Percentiles rank a stretch among this genome's conserved stretches.
phyloP scores from a whole-genome alignment of 805 yeast species.

The Starmerella tilneyi region DNA sequence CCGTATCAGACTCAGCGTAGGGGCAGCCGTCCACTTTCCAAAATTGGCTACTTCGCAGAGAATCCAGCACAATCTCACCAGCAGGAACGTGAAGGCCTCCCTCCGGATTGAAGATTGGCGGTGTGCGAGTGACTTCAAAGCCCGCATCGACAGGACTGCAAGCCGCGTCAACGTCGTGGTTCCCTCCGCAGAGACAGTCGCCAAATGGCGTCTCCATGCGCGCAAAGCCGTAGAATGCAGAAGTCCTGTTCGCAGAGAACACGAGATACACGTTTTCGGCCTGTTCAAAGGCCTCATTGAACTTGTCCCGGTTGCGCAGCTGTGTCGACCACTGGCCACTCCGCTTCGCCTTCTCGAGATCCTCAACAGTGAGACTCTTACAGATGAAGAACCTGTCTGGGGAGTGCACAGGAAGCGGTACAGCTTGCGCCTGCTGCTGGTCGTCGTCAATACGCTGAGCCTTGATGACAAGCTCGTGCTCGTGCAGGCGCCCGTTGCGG shows the following conservation, averaged over 20 bases:
- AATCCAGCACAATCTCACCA: slow-evolving; percentile 31
- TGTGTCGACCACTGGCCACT: slow-evolving; percentile 36
- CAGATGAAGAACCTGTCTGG: slow-evolving; percentile 33
- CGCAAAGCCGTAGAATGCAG: slow-evolving; percentile 36
- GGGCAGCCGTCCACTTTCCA: slow-evolving; percentile 32
- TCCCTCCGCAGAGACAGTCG: slow-evolving; percentile 8
- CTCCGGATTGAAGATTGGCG: slow-evolving; percentile 5
- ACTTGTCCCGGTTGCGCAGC: slow-evolving; percentile 32
- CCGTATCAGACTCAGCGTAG: slow-evolving; percentile 20
- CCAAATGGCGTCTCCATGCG: slow-evolving; percentile 30
- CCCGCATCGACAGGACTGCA: neutral
- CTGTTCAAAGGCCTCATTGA: slow-evolving; percentile 32
- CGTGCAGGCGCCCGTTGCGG: slow-evolving; percentile 29
- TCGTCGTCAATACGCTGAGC: slow-evolving; percentile 15
- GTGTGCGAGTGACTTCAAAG: slow-evolving; percentile 13
- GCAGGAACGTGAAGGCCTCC: slow-evolving; percentile 26
- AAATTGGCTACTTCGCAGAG: slow-evolving; percentile 32
- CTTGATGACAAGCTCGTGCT: slow-evolving; percentile 31
- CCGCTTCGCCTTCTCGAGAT: slow-evolving; percentile 31
- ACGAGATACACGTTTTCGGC: slow-evolving; percentile 33
- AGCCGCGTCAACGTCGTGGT: neutral
- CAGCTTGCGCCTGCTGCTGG: neutral
- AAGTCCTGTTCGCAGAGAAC: slow-evolving; percentile 36
- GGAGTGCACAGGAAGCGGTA: slow-evolving; percentile 13
- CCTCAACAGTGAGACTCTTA: slow-evolving; percentile 34